Percentiles rank a stretch among this genome's conserved stretches.
These are phyloP conservation scores for Clonostachys solani DNA, from an alignment of 2,329 filamentous ascomycete genomes.

Conservation along the genomic window DNA sequence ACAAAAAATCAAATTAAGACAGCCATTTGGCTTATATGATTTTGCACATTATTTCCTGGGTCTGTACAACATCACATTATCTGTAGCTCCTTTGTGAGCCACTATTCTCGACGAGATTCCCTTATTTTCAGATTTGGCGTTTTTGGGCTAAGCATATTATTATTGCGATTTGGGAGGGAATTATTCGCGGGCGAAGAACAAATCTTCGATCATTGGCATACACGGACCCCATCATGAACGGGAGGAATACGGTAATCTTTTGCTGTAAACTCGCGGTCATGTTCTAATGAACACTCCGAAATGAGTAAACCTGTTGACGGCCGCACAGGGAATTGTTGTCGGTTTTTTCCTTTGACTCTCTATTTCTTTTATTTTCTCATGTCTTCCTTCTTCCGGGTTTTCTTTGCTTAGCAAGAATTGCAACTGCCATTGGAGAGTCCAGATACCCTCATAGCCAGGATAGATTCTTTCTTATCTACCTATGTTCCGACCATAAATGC, in stretches of 20 bases:
- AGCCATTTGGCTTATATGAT: too few species aligned
- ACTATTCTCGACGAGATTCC: too few species aligned
- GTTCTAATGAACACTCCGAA: too few species aligned
- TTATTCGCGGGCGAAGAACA: too few species aligned
- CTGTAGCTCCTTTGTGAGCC: too few species aligned
- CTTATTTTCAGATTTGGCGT: too few species aligned
- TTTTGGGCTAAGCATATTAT: too few species aligned
- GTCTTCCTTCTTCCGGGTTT: not conserved
- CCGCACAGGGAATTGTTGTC: not conserved
- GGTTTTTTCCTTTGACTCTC: not conserved
- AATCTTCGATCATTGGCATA: not conserved
- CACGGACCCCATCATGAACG: not conserved
- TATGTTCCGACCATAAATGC: not conserved
- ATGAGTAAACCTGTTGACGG: slow-evolving; percentile 4
- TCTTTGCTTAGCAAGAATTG: not conserved
- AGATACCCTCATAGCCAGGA: not conserved
- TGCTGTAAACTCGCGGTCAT: not conserved
- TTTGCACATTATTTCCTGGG: too few species aligned
- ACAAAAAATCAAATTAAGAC: too few species aligned
- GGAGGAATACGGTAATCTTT: not conserved
- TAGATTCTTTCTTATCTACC: not conserved
- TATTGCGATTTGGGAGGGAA: too few species aligned
- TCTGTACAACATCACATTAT: too few species aligned
- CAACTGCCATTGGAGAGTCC: not conserved
- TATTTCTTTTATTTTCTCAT: not conserved